These are phyloP conservation scores for Heimioporus sp. DNA, from an alignment of 768 basidiomycete genomes.

Conservation along the genomic window DNA sequence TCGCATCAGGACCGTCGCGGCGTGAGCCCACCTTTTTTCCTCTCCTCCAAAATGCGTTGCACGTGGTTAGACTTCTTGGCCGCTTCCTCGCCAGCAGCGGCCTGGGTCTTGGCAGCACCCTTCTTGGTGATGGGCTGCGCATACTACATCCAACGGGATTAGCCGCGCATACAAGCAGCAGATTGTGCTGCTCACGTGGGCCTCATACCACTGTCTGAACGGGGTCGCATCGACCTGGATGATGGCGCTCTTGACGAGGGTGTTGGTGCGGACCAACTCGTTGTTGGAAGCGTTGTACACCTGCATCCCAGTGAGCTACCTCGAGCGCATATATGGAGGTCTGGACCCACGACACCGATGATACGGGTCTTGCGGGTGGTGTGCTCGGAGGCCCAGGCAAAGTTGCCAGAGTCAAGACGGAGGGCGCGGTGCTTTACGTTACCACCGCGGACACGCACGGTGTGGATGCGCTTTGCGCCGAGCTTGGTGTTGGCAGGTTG, in stretches of 20 bases:
- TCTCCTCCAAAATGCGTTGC: constrained; percentile 82
- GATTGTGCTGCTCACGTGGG: constrained; percentile 67
- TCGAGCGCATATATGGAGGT: background rate
- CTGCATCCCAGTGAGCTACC: constrained; percentile 37
- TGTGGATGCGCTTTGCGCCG: constrained; percentile 92
- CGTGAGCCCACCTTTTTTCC: constrained; percentile 73
- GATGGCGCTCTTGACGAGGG: constrained; percentile 94
- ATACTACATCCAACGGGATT: constrained; percentile 53
- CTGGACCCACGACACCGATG: constrained; percentile 82
- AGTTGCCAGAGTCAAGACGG: constrained; percentile 96
- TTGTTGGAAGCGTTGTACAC: constrained; percentile 99
- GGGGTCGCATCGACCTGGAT: constrained; percentile 98
- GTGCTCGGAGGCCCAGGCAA: constrained; percentile 97
- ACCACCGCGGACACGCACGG: constrained; percentile 93
- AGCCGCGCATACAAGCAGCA: background rate
- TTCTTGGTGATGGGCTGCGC: constrained; percentile 93
- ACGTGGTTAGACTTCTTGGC: constrained; percentile 90
- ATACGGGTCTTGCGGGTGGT: constrained; percentile 94
- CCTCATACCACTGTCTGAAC: constrained; percentile 99
- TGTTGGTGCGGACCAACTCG: constrained; percentile 99
- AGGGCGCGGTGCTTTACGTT: constrained; percentile 95
- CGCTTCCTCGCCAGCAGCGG: constrained; percentile 43
- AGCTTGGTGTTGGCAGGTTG: constrained; percentile 98
- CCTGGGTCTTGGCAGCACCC: constrained; percentile 56
- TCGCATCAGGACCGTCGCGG: constrained; percentile 1